Evolutionary conservation across 106 monocot species (phyloP).

Genomic region (Xerophyta viscosa): DNA sequence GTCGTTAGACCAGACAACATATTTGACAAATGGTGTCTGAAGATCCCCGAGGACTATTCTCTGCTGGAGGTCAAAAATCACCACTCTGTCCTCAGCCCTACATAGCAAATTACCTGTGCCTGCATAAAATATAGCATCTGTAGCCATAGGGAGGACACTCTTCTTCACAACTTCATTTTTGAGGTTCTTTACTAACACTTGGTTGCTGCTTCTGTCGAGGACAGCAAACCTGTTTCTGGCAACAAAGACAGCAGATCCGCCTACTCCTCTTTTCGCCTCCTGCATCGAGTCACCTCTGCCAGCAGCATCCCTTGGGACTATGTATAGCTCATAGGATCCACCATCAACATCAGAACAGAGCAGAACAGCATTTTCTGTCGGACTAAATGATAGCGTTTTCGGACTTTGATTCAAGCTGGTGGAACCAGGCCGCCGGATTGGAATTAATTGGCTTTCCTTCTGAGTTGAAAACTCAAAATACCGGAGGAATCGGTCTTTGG

Average conservation of each 20-base stretch:
- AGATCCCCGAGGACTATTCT: slow-evolving; percentile 75
- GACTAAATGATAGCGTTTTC: slow-evolving; percentile 66
- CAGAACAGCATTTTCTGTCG: slow-evolving; percentile 78
- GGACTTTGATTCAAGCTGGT: slow-evolving; percentile 70
- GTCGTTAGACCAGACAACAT: slow-evolving; percentile 80
- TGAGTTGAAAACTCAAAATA: slow-evolving; percentile 62
- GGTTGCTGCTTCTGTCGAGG: slow-evolving; percentile 67
- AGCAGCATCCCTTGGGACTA: slow-evolving; percentile 50
- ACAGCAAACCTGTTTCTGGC: slow-evolving; percentile 92
- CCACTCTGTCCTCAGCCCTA: slow-evolving; percentile 67
- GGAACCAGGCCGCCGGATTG: slow-evolving; percentile 68
- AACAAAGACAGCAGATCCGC: slow-evolving; percentile 66
- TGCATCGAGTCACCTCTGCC: slow-evolving; percentile 58
- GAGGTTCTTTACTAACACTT: slow-evolving; percentile 66
- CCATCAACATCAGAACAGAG: slow-evolving; percentile 79
- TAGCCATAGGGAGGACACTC: slow-evolving; percentile 54
- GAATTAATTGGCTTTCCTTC: slow-evolving; percentile 66
- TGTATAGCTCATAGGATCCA: slow-evolving; percentile 78
- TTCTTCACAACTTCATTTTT: slow-evolving; percentile 89
- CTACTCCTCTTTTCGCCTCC: slow-evolving; percentile 72
- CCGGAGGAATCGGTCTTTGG: slow-evolving; percentile 76
- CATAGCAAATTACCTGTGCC: slow-evolving; percentile 80
- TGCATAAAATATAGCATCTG: slow-evolving; percentile 85
- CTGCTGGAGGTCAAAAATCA: slow-evolving; percentile 83
- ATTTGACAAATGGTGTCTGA: slow-evolving; percentile 70